These are phyloP conservation scores for Rhodosporidiobolus sp. DNA, from an alignment of 768 basidiomycete species.

Conservation along the genomic window DNA sequence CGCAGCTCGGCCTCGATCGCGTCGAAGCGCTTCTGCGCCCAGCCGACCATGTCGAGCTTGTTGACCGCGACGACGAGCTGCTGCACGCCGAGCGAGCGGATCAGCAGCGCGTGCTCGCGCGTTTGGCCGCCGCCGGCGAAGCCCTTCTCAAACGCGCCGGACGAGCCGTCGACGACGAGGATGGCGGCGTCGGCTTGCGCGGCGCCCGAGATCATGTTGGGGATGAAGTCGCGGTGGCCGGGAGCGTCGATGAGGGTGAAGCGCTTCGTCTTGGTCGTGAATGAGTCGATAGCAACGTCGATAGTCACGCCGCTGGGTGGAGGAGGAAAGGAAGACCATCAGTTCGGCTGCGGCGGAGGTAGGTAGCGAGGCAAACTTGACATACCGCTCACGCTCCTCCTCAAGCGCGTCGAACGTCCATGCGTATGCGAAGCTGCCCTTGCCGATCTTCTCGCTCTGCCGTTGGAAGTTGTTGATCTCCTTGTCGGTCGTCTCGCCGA, in stretches of 20 bases:
- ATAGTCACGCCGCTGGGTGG: slow-evolving; percentile 84
- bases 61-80: slow-evolving; percentile 91
- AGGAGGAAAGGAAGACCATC: not conserved
- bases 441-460: slow-evolving; percentile 82
- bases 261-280: slow-evolving; percentile 68
- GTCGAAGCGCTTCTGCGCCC: slow-evolving; percentile 77
- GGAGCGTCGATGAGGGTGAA: slow-evolving; percentile 96
- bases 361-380: not conserved
- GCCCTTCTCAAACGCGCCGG: slow-evolving; percentile 92
- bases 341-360: not conserved
- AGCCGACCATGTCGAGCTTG: slow-evolving; percentile 90
- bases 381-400: slow-evolving; percentile 88
- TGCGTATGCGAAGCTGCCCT: slow-evolving; percentile 94
- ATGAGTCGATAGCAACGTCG: slow-evolving; percentile 73
- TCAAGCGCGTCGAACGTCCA: slow-evolving; percentile 92
- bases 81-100: slow-evolving; percentile 83
- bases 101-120: slow-evolving; percentile 85
- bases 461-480: slow-evolving; percentile 77
- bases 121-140: slow-evolving; percentile 94
- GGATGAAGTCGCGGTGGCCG: slow-evolving; percentile 95
- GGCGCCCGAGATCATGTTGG: slow-evolving; percentile 99
- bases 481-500: slow-evolving; percentile 83
- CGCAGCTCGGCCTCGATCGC: slow-evolving; percentile 71
- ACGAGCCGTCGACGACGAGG: slow-evolving; percentile 83
- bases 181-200: slow-evolving; percentile 94